Percentiles rank a stretch among this genome's conserved stretches.
Conservation (phyloP, 768 basidiomycete species). For the Psilocybe subaeruginosa region DNA sequence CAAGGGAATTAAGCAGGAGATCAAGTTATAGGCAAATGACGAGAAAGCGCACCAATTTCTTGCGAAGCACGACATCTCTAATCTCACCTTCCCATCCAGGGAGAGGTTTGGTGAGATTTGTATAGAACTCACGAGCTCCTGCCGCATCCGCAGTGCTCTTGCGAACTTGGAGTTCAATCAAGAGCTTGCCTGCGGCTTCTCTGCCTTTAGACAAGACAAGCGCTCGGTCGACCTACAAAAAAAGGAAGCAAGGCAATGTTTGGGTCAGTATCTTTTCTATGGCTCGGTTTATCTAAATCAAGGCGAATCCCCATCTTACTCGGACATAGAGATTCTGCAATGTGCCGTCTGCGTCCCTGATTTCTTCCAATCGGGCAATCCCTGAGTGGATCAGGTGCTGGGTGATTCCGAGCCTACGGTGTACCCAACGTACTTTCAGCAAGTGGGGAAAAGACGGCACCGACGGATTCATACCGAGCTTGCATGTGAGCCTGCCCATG, state of each 20-base stretch:
- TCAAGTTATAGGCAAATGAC: neutral
- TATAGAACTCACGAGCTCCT: constrained; percentile 81
- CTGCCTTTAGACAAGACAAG: constrained; percentile 68
- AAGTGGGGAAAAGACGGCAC: constrained; percentile 1
- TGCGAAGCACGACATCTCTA: constrained; percentile 74
- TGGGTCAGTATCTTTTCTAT: constrained; percentile 2
- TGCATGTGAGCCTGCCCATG: constrained; percentile 94
- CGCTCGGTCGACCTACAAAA: constrained; percentile 66
- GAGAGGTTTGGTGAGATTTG: constrained; percentile 74
- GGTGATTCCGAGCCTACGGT: constrained; percentile 74
- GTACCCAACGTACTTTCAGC: constrained; percentile 7
- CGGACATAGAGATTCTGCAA: constrained; percentile 73
- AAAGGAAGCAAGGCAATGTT: neutral
- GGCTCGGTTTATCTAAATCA: neutral
- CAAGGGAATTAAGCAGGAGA: neutral
- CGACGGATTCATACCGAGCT: constrained; percentile 58
- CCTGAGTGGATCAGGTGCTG: constrained; percentile 75
- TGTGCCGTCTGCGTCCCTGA: constrained; percentile 56
- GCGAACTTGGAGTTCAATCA: constrained; percentile 81
- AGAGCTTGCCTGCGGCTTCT: constrained; percentile 69
- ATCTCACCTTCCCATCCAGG: constrained; percentile 76
- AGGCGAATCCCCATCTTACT: constrained; percentile 39
- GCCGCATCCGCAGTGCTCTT: constrained; percentile 85
- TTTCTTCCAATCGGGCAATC: constrained; percentile 70
- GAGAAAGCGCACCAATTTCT: constrained; percentile 64